Evolutionary conservation across 2,329 filamentous ascomycete genomes (phyloP).

Genomic region (Acrocalymma vagum): DNA sequence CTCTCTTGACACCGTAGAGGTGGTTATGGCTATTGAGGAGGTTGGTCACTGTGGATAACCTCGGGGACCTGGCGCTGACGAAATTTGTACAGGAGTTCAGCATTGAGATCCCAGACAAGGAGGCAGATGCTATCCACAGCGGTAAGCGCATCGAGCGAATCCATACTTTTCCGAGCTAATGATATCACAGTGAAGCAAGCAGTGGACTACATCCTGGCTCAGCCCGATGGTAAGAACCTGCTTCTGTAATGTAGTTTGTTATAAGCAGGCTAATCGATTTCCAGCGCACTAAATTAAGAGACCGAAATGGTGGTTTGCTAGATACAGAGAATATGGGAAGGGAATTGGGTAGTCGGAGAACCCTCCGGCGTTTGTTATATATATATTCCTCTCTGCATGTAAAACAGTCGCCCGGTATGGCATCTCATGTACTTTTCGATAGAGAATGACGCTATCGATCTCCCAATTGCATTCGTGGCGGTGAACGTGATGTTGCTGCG

Average conservation of each 20-base stretch:
- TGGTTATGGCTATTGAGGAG: constrained; percentile 99
- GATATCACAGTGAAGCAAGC: constrained; percentile 81
- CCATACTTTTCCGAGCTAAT: constrained; percentile 35
- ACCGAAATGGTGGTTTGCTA: constrained; percentile 22
- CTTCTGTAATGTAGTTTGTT: constrained; percentile 29
- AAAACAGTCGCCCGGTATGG: constrained; percentile 47
- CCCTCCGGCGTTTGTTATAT: constrained; percentile 45
- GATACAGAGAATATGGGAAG: constrained; percentile 31
- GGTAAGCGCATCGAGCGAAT: constrained; percentile 65
- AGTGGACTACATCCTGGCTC: constrained; percentile 90
- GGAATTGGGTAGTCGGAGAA: constrained; percentile 38
- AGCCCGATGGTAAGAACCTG: constrained; percentile 80
- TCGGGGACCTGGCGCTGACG: too few species aligned
- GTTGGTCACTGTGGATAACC: constrained; percentile 59
- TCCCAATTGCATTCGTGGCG: constrained; percentile 16
- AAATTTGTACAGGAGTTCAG: constrained; percentile 71
- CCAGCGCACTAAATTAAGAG: constrained; percentile 46
- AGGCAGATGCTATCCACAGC: constrained; percentile 92
- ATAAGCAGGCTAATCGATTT: constrained; percentile 26
- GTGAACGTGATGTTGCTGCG: constrained; percentile 11
- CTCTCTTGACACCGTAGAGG: constrained; percentile 97
- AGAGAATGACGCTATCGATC: constrained; percentile 44
- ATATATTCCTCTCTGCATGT: constrained; percentile 45
- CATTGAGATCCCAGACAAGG: constrained; percentile 98
- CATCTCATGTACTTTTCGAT: constrained; percentile 44